Evolutionary conservation across 2,329 filamentous ascomycete genomes (phyloP).

Genomic region (Colletotrichum viniferum): DNA sequence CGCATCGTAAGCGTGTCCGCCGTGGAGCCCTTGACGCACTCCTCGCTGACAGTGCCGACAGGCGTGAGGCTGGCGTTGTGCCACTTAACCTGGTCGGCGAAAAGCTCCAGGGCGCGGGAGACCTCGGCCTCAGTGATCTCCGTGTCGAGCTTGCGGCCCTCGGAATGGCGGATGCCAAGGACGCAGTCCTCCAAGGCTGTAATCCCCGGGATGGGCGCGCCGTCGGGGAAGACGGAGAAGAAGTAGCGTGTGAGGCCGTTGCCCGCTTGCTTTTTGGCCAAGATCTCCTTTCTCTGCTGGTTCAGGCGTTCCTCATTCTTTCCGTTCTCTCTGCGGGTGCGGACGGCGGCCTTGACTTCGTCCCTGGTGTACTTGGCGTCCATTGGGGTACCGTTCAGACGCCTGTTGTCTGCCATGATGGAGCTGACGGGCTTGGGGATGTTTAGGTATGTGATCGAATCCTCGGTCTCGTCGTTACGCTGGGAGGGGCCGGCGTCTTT

Average conservation of each 20-base stretch:
- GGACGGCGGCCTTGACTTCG: neutral
- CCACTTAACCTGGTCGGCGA: neutral
- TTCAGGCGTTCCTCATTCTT: neutral
- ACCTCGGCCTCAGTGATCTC: neutral
- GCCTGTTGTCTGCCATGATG: neutral
- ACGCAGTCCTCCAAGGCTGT: neutral
- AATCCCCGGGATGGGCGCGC: neutral
- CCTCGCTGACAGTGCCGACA: neutral
- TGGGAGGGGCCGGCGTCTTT: neutral
- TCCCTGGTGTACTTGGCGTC: neutral
- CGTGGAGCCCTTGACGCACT: neutral
- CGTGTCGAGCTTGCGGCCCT: neutral
- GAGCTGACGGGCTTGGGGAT: neutral
- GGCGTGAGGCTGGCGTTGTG: neutral
- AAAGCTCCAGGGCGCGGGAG: neutral
- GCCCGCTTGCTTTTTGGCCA: neutral
- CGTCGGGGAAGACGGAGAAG: neutral
- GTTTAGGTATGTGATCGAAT: neutral
- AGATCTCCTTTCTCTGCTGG: neutral
- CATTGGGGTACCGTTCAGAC: neutral
- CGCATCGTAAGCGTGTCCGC: neutral
- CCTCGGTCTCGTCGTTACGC: fast-evolving
- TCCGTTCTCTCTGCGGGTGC: neutral
- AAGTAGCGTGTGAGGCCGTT: neutral
- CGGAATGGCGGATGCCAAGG: neutral